Conservation (phyloP, 352 stramenopile genomes). For the Plasmopara viticola region DNA sequence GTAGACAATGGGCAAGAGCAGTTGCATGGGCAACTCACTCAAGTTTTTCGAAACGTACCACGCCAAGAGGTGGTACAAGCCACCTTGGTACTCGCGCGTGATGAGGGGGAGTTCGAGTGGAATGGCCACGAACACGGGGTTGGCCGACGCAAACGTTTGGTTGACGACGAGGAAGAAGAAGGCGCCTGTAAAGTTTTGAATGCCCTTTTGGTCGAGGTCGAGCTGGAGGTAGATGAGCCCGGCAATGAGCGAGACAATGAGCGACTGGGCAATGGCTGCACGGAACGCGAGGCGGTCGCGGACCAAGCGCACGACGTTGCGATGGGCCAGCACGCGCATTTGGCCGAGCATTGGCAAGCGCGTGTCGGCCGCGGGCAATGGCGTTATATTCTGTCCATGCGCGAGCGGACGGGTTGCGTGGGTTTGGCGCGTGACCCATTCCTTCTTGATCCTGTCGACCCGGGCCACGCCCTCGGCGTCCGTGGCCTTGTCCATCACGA, state of each 20-base stretch:
- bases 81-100: slow-evolving; percentile 32
- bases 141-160: slow-evolving; percentile 29
- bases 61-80: slow-evolving; percentile 27
- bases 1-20: slow-evolving; percentile 35
- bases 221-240: slow-evolving; percentile 47
- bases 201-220: slow-evolving; percentile 26
- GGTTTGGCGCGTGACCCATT: slow-evolving; percentile 19
- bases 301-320: slow-evolving; percentile 31
- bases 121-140: slow-evolving; percentile 31
- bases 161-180: slow-evolving; percentile 47
- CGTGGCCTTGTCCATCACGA: slow-evolving; percentile 41
- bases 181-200: slow-evolving; percentile 38
- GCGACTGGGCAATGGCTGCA: slow-evolving; percentile 18
- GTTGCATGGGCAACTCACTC: slow-evolving; percentile 40
- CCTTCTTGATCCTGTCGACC: slow-evolving; percentile 32
- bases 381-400: too few species aligned
- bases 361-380: slow-evolving; percentile 3
- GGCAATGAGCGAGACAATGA: slow-evolving; percentile 8
- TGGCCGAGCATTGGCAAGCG: slow-evolving; percentile 21
- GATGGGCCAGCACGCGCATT: slow-evolving; percentile 27
- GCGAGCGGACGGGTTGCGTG: too few species aligned
- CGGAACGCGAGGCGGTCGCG: slow-evolving; percentile 30
- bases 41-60: slow-evolving; percentile 55
- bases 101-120: slow-evolving; percentile 41
- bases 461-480: slow-evolving; percentile 23